These are phyloP conservation scores for Celoporthe dispersa DNA, from an alignment of 2,329 filamentous ascomycete genomes.

Conservation along the genomic window DNA sequence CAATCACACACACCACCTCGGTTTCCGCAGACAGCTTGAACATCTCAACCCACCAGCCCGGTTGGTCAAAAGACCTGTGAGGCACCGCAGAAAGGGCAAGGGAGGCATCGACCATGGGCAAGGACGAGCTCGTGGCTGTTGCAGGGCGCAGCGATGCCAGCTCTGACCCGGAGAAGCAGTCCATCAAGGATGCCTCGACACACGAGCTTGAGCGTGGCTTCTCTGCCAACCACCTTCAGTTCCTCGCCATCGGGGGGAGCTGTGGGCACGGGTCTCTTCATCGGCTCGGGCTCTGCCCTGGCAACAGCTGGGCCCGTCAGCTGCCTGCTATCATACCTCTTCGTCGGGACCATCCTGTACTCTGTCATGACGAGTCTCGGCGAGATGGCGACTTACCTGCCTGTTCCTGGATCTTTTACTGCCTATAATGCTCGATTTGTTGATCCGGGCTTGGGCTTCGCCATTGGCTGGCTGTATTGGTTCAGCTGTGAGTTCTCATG, in stretches of 20 bases:
- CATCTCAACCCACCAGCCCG: not conserved
- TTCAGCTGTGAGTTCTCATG: slow-evolving; percentile 61
- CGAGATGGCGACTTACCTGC: slow-evolving; percentile 60
- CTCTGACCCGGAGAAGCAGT: slow-evolving; percentile 29
- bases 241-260: slow-evolving; percentile 49
- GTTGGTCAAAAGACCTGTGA: not conserved
- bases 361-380: slow-evolving; percentile 71
- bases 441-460: slow-evolving; percentile 72
- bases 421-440: slow-evolving; percentile 76
- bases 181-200: slow-evolving; percentile 22
- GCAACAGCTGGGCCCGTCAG: slow-evolving; percentile 64
- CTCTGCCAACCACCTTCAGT: slow-evolving; percentile 49
- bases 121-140: slow-evolving; percentile 21
- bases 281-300: slow-evolving; percentile 65
- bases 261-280: slow-evolving; percentile 55
- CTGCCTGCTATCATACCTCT: slow-evolving; percentile 60
- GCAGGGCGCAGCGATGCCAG: slow-evolving; percentile 23
- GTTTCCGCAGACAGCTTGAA: not conserved
- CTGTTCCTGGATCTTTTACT: slow-evolving; percentile 43
- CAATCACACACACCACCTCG: not conserved
- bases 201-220: slow-evolving; percentile 28
- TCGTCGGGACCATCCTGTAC: slow-evolving; percentile 69
- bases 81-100: not conserved
- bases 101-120: slow-evolving; percentile 19
- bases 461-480: slow-evolving; percentile 86